Evolutionary conservation across 2,329 filamentous ascomycete genomes (phyloP), one percentile per base, ranked within the genome.

Genomic region (Cladosporium sp.): DNA sequence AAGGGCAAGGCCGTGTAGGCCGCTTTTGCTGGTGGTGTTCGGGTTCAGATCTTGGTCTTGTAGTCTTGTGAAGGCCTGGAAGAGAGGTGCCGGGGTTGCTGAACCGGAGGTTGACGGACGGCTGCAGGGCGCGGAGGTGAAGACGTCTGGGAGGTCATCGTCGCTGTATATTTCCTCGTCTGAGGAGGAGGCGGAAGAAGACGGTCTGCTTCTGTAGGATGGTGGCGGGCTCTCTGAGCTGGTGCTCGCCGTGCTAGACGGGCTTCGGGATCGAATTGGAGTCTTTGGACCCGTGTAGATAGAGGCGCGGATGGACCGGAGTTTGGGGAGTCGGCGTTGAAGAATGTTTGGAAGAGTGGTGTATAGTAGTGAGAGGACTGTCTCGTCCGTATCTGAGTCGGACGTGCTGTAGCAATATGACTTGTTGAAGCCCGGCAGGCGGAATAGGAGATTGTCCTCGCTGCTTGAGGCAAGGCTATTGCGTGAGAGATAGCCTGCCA

Each of bases 261-360:
- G 34, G 24, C 42, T 51, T 27, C 17, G 32, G 3, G 24, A 29
- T 8, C 42, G 49, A 27, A 34, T 17, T 7, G 45, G 49, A 5
- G 19, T 27, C 19, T 34, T 40, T 18, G 42, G 42, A 30, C 34
- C 39, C 8, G 43, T 17, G 19, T 47, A 51, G 13, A 40, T 34
- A 13, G 49, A 44, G 15, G 43, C 43, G n/a, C 49, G 42, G 27
- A 51, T 27, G 13, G 49, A 51, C 7, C 39, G 43, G 4, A 51
- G 18, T 13, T n/a, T 40, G 8, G 47, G 47, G 8, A 50, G 30
- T 15, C 47, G n/a, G 6, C n/a, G 17, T 36, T 51, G 49, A 2
- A 45, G 13, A 2, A 47, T 27, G 7, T 32, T 34, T 20, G 49
- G 49, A 24, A 51, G 47, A 15, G 39, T 37, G 40, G 47, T 43